These are phyloP conservation scores for Solanum pimpinellifolium DNA, from an alignment of 257 asterid species.

Conservation along the genomic window DNA sequence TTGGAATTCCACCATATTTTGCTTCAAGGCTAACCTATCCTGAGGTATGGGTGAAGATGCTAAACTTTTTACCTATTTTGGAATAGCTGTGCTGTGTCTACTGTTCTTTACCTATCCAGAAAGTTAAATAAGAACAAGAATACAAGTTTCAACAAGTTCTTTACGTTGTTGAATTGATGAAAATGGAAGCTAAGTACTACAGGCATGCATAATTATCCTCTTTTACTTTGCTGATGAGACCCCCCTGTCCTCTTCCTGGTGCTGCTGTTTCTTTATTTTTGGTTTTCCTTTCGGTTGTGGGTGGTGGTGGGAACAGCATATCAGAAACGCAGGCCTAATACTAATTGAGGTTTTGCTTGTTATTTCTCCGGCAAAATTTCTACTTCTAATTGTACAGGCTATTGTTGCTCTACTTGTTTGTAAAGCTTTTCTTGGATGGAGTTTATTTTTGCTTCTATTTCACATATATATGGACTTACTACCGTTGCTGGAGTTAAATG, in stretches of 20 bases:
- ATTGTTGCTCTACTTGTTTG: background rate
- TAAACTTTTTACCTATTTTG: background rate
- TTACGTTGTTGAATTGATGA: background rate
- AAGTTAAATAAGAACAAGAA: background rate
- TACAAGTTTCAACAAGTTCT: background rate
- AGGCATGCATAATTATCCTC: background rate
- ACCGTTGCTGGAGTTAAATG: background rate
- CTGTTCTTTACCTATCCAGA: background rate
- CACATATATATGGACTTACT: background rate
- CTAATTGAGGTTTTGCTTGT: background rate
- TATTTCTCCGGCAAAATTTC: background rate
- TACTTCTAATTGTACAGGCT: background rate
- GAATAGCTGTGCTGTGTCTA: background rate
- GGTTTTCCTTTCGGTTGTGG: background rate
- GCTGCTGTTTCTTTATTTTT: background rate
- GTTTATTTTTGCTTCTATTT: background rate
- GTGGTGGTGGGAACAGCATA: background rate
- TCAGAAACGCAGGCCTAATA: background rate
- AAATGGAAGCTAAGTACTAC: background rate
- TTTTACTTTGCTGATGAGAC: background rate
- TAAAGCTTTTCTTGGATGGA: background rate
- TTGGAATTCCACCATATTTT: constrained; percentile 94
- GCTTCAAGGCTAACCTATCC: constrained; percentile 88
- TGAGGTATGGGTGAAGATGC: constrained; percentile 43
- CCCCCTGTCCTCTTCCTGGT: background rate